Evolutionary conservation across 2,329 filamentous ascomycete genomes (phyloP), one percentile per base, ranked within the genome.

Genomic region (Aureobasidium sp.): DNA sequence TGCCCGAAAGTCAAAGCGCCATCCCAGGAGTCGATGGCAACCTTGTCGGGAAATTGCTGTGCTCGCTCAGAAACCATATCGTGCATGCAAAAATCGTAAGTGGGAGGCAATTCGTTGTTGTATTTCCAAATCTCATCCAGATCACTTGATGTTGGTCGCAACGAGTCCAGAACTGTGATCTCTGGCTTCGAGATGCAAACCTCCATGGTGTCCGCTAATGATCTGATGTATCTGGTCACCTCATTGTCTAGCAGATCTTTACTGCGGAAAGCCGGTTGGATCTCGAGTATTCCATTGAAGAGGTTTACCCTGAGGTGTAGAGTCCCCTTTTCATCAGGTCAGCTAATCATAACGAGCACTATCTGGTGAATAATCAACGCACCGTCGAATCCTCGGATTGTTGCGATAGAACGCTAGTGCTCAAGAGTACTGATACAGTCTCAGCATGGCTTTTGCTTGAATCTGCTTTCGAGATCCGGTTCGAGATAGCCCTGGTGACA

Each of bases 1-100:
- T 69, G 63, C 5, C 52, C 58, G 62, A 69, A 71, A 3, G 69
- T 69, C 42, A 67, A 65, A 6, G 62, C 59, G 25, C 69, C 69
- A 62, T 71, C 69, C 63, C 67, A 69, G 10, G 69, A 66, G 55
- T 65, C 61, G 9, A 71, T 63, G 29, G 69, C 69, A 11, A 64
- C 34, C 5, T 66, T 64, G 25, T 67, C 49, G 25, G 68, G 65
- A 30, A 61, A 57, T 34, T 59, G 41, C 15, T 63, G 52, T 11
- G 64, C 63, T 41, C 62, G 60, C 44, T 65, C 53, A 5, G 61
- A 61, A 42, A 70, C 60, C 10, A 68, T 54, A 11, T 67, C 62
- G 15, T 67, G 66, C 11, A 69, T 62, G 36, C 64, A 65, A 25
- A 62, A 63, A 11, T 62, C 48, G 41, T 65, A 61, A 7, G 59